Evolutionary conservation across 345 rosid species (phyloP).

Genomic region (Rhodomyrtus tomentosa): DNA sequence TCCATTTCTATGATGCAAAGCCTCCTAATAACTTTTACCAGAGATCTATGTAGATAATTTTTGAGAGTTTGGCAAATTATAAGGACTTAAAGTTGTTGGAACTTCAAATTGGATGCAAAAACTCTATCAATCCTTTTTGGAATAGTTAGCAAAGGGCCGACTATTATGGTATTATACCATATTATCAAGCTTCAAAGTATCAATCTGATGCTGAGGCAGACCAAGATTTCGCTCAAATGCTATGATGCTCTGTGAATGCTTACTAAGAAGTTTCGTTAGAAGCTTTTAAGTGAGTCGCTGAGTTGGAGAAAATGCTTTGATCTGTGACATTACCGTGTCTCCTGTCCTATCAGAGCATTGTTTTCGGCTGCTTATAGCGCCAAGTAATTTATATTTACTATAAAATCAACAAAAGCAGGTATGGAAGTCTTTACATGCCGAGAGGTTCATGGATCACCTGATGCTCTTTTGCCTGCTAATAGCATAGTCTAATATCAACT

Average conservation of each 20-base stretch:
- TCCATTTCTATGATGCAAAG: neutral
- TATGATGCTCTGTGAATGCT: neutral
- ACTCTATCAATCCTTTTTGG: neutral
- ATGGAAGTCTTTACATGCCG: neutral
- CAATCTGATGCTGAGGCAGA: neutral
- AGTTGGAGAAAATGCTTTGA: neutral
- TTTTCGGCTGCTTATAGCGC: neutral
- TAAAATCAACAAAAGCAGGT: neutral
- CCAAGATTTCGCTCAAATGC: neutral
- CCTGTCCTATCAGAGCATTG: neutral
- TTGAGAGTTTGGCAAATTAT: neutral
- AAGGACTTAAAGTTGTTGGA: neutral
- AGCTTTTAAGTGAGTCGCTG: neutral
- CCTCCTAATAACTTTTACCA: neutral
- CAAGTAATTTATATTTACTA: neutral
- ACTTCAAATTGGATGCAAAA: neutral
- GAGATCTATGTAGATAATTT: neutral
- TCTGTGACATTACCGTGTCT: neutral
- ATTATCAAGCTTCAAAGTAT: neutral
- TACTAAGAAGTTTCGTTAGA: neutral
- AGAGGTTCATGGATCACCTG: neutral
- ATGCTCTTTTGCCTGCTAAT: neutral
- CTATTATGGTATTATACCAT: neutral
- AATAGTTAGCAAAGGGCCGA: neutral
- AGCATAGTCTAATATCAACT: neutral